These are phyloP conservation scores for Gonium pectorale DNA, from an alignment of 139 green algal genomes.

Conservation along the genomic window DNA sequence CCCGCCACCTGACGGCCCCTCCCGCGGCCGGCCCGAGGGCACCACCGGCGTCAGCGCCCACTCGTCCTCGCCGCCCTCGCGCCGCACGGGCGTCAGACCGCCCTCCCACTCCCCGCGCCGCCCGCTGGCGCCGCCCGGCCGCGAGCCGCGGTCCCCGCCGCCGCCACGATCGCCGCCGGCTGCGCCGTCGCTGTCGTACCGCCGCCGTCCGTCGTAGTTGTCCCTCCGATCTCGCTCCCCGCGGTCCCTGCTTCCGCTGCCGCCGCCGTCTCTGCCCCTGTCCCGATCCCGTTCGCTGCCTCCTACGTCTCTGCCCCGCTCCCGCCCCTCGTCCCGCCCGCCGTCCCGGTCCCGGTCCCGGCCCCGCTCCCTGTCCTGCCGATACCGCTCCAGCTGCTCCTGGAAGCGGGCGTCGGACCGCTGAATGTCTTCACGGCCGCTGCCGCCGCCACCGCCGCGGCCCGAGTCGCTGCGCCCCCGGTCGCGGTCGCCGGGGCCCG, in stretches of 20 bases:
- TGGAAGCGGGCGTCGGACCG: slow-evolving; percentile 5
- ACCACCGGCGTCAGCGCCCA: slow-evolving; percentile 53
- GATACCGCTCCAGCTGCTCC: slow-evolving; percentile 31
- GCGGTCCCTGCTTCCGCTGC: neutral
- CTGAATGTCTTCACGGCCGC: neutral
- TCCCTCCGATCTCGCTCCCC: neutral
- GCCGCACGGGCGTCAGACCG: slow-evolving; percentile 8
- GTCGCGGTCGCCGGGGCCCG: no score
- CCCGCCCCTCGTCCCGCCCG: slow-evolving; percentile 22
- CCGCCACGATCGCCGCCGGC: slow-evolving; percentile 1
- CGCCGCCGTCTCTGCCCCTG: slow-evolving; percentile 11
- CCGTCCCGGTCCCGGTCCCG: slow-evolving; percentile 7
- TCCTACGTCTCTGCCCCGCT: neutral
- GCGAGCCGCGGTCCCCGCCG: neutral
- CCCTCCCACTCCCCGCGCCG: slow-evolving; percentile 14
- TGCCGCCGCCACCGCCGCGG: neutral
- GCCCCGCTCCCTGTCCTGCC: neutral
- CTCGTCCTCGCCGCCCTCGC: slow-evolving; percentile 37
- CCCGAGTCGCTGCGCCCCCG: no score
- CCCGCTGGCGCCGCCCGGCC: slow-evolving; percentile 18
- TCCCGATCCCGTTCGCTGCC: slow-evolving; percentile 7
- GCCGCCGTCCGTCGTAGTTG: no score
- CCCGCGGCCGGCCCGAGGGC: slow-evolving; percentile 30
- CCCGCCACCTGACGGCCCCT: no score
- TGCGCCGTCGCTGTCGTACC: no score